Base-by-base conservation (phyloP, 805 yeast species). In the Saccharomyces kudriavzevii region DNA sequence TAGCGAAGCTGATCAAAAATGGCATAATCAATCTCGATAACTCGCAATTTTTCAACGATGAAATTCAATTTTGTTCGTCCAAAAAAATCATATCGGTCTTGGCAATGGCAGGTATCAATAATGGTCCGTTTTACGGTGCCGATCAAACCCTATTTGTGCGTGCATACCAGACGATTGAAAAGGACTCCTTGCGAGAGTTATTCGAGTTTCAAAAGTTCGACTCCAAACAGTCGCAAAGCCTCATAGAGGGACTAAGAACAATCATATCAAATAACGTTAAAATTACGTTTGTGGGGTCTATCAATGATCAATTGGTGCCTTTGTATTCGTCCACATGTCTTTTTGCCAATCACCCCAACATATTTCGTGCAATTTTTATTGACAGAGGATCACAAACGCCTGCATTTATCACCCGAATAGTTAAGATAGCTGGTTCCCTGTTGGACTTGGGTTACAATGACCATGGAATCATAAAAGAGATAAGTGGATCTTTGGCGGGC, bases 21-120 rank as follows among this genome's bases (percentile, higher is more conserved):
- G 94, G 80, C 0, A 56, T 75, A 6, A 62, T 76, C 1, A 70
- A 70, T 28, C 63, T 74, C 1, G 68, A 70, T 45, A 61, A 61
- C 29, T 61, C 69, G n/a, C 64, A 55, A 47, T 51, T 61, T 28
- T 55, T 57, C 22, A 56, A 58, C 43, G 58, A 55, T 6, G 56
- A 52, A 10, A 30, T 51, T 13, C 58, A 53, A 2, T 29, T 49
- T 28, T 30, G 49, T 35, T 49, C 56, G 4, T 56, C 49, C 8
- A 71, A 69, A 51, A 77, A 80, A 56, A 67, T 79, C 24, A 77
- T 91, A 13, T 89, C 94, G 0, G 73, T 92, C 20, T 71, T 92
- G 49, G 92, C 92, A 3, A 92, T 92, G 99, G 98, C 98, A 0
- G 98, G 98, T 0, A 82, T 91, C 25, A 89, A 90, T 61, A 82